Percentiles rank a stretch among this genome's conserved stretches.
These are phyloP conservation scores for Thielaviopsis ethacetica DNA, from an alignment of 2,329 filamentous ascomycete species.

Conservation along the genomic window DNA sequence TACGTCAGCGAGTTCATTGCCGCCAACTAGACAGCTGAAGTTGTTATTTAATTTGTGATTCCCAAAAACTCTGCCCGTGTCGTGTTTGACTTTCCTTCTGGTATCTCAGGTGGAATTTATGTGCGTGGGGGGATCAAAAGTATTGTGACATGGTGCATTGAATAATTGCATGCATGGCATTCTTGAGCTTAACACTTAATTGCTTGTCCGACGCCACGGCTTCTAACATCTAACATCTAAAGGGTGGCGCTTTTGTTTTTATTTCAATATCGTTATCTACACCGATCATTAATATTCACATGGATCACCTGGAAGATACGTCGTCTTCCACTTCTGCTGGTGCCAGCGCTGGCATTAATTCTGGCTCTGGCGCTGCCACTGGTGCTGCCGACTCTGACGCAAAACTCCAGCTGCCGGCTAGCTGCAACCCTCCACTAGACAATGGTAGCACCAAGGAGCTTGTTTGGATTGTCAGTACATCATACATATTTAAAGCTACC, in stretches of 20 bases:
- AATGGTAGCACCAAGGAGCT: slow-evolving; percentile 55
- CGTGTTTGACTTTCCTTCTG: not conserved
- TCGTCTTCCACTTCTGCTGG: not conserved
- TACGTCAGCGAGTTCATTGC: slow-evolving; percentile 37
- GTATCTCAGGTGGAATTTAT: not conserved
- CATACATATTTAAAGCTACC: not conserved
- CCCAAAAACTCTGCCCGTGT: too few species aligned
- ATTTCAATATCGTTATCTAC: not conserved
- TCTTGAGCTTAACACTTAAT: not conserved
- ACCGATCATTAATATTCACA: not conserved
- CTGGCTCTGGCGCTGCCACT: not conserved
- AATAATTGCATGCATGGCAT: not conserved
- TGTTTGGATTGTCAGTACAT: slow-evolving; percentile 65
- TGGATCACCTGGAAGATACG: not conserved
- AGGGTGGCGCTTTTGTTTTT: too few species aligned
- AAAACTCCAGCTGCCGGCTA: slow-evolving; percentile 53
- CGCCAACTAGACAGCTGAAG: slow-evolving; percentile 4
- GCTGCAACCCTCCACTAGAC: slow-evolving; percentile 68
- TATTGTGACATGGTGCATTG: not conserved
- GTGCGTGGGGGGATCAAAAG: not conserved
- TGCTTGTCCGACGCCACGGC: not conserved
- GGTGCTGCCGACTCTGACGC: not conserved
- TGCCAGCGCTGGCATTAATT: not conserved
- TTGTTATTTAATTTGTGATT: not conserved
- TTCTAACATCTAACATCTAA: not conserved